phyloP scores from a whole-genome alignment of 1,284 basidiomycete species.

The Fomitiporia mediterranea region DNA sequence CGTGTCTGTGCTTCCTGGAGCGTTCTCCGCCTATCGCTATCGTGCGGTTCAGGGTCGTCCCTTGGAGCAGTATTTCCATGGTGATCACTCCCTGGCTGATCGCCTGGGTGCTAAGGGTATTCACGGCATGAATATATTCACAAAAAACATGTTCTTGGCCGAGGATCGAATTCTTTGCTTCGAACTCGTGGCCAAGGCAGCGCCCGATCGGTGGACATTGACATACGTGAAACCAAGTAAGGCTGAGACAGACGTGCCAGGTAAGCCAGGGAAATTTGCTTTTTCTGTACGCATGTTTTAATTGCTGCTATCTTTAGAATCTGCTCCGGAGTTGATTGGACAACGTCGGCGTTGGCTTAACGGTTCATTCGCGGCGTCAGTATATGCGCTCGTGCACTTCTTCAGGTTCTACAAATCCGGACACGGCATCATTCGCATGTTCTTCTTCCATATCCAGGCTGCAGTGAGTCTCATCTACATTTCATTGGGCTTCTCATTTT shows the following conservation, averaged over 20 bases:
- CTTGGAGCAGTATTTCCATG: constrained; percentile 97
- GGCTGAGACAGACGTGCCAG: constrained; percentile 90
- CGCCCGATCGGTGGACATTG: constrained; percentile 84
- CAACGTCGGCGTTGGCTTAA: constrained; percentile 97
- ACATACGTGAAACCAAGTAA: constrained; percentile 95
- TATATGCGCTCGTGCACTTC: constrained; percentile 95
- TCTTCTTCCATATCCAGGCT: constrained; percentile 94
- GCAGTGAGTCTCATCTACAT: constrained; percentile 53
- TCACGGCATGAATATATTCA: constrained; percentile 98
- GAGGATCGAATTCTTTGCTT: constrained; percentile 97
- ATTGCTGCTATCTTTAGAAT: constrained; percentile 51
- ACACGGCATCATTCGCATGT: constrained; percentile 83
- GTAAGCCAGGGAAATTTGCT: constrained; percentile 6
- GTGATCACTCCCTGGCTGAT: constrained; percentile 92
- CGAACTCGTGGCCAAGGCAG: constrained; percentile 89
- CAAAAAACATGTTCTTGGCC: constrained; percentile 93
- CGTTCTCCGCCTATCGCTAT: constrained; percentile 93
- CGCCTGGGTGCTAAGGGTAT: constrained; percentile 92
- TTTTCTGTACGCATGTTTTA: too few species aligned
- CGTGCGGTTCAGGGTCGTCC: constrained; percentile 90
- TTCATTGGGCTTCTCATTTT: constrained; percentile 12
- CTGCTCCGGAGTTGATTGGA: constrained; percentile 87
- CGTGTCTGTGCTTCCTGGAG: constrained; percentile 92
- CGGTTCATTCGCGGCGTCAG: constrained; percentile 94
- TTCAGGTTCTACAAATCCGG: constrained; percentile 84